Percentiles rank a stretch among this genome's conserved stretches.
phyloP scores from a whole-genome alignment of 257 asterid genomes.

The Paraleonurus japonicus region DNA sequence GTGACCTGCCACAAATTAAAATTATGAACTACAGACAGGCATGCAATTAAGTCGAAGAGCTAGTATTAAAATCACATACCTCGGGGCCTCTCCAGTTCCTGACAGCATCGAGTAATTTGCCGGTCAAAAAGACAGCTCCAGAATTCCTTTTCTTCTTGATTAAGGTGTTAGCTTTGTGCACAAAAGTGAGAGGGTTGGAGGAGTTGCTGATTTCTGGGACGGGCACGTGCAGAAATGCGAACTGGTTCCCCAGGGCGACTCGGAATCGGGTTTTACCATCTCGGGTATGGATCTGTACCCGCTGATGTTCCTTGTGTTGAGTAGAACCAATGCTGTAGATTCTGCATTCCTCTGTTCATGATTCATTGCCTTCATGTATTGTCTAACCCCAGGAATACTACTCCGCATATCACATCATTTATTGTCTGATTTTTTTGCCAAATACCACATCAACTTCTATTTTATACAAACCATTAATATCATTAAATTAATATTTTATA shows the following conservation, averaged over 20 bases:
- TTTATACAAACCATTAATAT: too few species aligned
- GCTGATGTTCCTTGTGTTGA: constrained; percentile 69
- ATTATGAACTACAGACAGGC: too few species aligned
- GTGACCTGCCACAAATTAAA: constrained; percentile 42
- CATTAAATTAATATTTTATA: too few species aligned
- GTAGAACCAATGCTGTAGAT: constrained; percentile 67
- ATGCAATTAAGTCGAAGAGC: too few species aligned
- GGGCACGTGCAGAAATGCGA: constrained; percentile 72
- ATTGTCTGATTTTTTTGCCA: constrained; percentile 35
- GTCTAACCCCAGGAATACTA: constrained; percentile 52
- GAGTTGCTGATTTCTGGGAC: constrained; percentile 32
- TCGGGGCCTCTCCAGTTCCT: constrained; percentile 62
- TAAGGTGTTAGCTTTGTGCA: constrained; percentile 40
- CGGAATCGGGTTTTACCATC: constrained; percentile 56
- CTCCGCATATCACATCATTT: constrained; percentile 80
- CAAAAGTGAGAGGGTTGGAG: constrained; percentile 43
- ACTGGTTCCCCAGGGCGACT: constrained; percentile 78
- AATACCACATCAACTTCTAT: too few species aligned
- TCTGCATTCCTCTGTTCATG: constrained; percentile 32
- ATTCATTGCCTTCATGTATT: constrained; percentile 56
- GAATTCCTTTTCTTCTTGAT: constrained; percentile 58
- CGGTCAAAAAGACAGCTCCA: constrained; percentile 55
- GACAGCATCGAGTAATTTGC: constrained; percentile 48
- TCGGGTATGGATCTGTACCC: constrained; percentile 71
- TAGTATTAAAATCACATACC: too few species aligned